A percentile compares a stretch with the other conserved stretches of the same genome.
phyloP scores from a whole-genome alignment of 768 basidiomycete genomes.

The Cyclocybe aegerita region DNA sequence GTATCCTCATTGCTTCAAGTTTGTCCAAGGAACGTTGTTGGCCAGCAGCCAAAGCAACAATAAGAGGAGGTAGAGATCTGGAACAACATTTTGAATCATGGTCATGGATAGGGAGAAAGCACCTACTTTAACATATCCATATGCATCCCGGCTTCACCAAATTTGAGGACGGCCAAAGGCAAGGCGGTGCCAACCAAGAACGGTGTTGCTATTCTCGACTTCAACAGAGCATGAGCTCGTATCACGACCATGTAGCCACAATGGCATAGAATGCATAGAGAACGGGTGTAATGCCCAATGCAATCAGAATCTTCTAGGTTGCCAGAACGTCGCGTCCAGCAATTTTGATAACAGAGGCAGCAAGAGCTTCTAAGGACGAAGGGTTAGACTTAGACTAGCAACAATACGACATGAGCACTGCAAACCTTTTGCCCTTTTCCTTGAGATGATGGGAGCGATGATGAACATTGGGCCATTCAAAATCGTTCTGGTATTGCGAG shows the following conservation, averaged over 20 bases:
- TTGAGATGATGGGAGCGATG: slow-evolving; percentile 83
- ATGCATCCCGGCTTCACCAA: slow-evolving; percentile 97
- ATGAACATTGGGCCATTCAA: slow-evolving; percentile 94
- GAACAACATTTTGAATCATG: slow-evolving; percentile 1
- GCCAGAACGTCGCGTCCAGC: slow-evolving; percentile 96
- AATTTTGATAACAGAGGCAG: slow-evolving; percentile 92
- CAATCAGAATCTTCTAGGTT: slow-evolving; percentile 96
- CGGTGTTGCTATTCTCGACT: slow-evolving; percentile 74
- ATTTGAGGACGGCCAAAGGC: slow-evolving; percentile 91
- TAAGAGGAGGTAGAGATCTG: slow-evolving; percentile 87
- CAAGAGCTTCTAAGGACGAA: slow-evolving; percentile 76
- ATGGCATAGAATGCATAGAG: slow-evolving; percentile 83
- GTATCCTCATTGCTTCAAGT: slow-evolving; percentile 69
- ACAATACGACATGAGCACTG: not conserved
- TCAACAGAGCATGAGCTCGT: slow-evolving; percentile 59
- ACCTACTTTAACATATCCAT: slow-evolving; percentile 93
- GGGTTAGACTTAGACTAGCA: not conserved
- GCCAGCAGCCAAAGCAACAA: slow-evolving; percentile 86
- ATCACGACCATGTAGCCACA: slow-evolving; percentile 74
- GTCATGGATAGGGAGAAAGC: not conserved
- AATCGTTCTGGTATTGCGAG: slow-evolving; percentile 86
- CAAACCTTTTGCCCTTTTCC: slow-evolving; percentile 83
- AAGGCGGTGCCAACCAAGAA: slow-evolving; percentile 70
- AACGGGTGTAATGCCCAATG: slow-evolving; percentile 85
- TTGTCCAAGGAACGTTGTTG: slow-evolving; percentile 80